Percentiles rank a stretch among this genome's conserved stretches.
Conservation (phyloP, 495 filamentous ascomycete genomes). For the Podospora didyma region DNA sequence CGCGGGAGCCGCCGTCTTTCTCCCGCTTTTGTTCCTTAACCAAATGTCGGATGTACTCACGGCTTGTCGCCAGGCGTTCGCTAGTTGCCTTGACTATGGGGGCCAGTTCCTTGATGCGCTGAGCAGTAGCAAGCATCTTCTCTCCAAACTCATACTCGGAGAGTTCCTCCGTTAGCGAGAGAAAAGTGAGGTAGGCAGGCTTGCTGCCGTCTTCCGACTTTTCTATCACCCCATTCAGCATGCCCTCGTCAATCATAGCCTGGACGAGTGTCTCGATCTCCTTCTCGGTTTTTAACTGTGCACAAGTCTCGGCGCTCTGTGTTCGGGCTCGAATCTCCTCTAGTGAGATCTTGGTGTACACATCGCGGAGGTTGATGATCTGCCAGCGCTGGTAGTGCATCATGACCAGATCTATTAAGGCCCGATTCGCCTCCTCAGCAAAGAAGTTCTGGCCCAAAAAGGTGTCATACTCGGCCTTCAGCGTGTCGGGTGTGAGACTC, state of each 20-base stretch:
- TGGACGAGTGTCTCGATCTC: constrained; percentile 42
- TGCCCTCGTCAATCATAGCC: constrained; percentile 54
- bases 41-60: constrained; percentile 54
- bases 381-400: constrained; percentile 47
- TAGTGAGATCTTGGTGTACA: constrained; percentile 51
- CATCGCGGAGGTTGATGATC: constrained; percentile 38
- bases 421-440: constrained; percentile 49
- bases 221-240: constrained; percentile 52
- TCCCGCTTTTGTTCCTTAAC: constrained; percentile 44
- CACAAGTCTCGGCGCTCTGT: constrained; percentile 44
- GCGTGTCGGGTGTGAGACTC: constrained; percentile 47
- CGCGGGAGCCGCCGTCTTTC: constrained; percentile 12
- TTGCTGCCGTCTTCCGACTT: constrained; percentile 33
- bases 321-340: constrained; percentile 46
- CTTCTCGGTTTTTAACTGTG: constrained; percentile 46
- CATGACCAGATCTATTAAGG: constrained; percentile 45
- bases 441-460: constrained; percentile 54
- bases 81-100: constrained; percentile 45
- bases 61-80: constrained; percentile 52
- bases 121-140: constrained; percentile 38
- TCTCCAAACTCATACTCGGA: constrained; percentile 45
- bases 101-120: constrained; percentile 41
- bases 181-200: constrained; percentile 36
- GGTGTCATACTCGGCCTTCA: constrained; percentile 56
- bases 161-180: constrained; percentile 26